Evolutionary conservation across 2,329 filamentous ascomycete species (phyloP).

Genomic region (Hypomyces perniciosus): DNA sequence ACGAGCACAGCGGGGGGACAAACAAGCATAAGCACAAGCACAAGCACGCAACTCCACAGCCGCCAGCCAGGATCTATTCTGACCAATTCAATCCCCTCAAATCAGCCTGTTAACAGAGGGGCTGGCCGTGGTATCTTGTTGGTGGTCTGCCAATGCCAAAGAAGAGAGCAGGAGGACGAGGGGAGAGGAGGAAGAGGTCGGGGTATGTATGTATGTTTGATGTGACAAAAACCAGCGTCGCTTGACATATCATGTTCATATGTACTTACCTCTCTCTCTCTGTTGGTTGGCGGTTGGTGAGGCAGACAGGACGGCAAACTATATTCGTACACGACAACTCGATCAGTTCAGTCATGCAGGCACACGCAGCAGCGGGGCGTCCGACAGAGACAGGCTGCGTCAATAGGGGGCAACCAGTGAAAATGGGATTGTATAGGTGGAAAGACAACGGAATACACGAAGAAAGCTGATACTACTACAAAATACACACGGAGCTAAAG

Average conservation of each 20-base stretch:
- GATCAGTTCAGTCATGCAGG: not conserved
- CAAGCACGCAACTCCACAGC: not conserved
- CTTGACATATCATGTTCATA: not conserved
- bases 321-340: not conserved
- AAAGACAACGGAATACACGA: no score
- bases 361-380: not conserved
- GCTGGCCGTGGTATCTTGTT: not conserved
- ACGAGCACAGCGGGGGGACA: no score
- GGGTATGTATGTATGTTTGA: not conserved
- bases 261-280: conserved; percentile 3
- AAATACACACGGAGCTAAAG: not conserved
- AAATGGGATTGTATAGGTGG: not conserved
- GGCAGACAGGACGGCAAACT: not conserved
- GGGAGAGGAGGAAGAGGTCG: not conserved
- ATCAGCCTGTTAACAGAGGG: not conserved
- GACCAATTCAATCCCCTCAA: not conserved
- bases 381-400: not conserved
- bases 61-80: not conserved
- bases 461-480: not conserved
- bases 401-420: not conserved
- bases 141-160: not conserved
- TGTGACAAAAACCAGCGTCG: not conserved
- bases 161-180: not conserved
- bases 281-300: not conserved
- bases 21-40: no score